Evolutionary conservation across 371 early-diverging fungal genomes (phyloP).

Genomic region (Mortierella sp.): DNA sequence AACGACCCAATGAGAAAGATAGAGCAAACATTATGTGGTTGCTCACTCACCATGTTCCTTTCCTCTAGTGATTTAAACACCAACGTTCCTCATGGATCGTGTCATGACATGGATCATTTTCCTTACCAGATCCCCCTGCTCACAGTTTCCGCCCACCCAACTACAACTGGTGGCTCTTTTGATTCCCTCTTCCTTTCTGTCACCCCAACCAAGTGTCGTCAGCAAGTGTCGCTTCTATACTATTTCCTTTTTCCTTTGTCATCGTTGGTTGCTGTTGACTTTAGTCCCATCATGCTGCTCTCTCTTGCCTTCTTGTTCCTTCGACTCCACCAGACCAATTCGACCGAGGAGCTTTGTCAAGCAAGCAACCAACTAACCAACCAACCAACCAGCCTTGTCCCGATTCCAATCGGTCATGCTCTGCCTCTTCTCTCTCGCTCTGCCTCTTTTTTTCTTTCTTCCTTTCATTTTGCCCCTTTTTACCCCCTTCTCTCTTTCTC

Average conservation of each 20-base stretch:
- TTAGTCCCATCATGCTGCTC: not conserved
- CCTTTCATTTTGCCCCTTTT: not conserved
- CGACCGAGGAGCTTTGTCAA: not conserved
- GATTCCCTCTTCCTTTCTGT: not conserved
- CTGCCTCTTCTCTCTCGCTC: not conserved
- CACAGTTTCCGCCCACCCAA: not conserved
- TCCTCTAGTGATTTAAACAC: not conserved
- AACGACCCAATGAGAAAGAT: not conserved
- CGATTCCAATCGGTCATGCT: conserved; percentile 14
- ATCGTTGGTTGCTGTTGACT: not conserved
- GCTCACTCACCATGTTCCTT: not conserved
- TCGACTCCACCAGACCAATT: not conserved
- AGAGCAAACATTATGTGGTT: not conserved
- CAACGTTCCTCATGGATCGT: not conserved
- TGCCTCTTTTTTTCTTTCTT: not conserved
- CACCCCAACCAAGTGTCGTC: not conserved
- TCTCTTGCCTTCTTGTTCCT: not conserved
- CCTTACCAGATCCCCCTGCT: not conserved
- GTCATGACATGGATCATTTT: too few relatives aligned
- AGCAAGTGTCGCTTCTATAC: not conserved
- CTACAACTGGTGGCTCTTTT: not conserved
- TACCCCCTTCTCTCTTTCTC: not conserved
- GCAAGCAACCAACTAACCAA: not conserved
- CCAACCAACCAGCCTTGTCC: not conserved
- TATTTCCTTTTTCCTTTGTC: not conserved